Evolutionary conservation across 2,329 filamentous ascomycete species (phyloP), one percentile per base, ranked within the genome.

Genomic region (Neopestalotiopsis sp.): DNA sequence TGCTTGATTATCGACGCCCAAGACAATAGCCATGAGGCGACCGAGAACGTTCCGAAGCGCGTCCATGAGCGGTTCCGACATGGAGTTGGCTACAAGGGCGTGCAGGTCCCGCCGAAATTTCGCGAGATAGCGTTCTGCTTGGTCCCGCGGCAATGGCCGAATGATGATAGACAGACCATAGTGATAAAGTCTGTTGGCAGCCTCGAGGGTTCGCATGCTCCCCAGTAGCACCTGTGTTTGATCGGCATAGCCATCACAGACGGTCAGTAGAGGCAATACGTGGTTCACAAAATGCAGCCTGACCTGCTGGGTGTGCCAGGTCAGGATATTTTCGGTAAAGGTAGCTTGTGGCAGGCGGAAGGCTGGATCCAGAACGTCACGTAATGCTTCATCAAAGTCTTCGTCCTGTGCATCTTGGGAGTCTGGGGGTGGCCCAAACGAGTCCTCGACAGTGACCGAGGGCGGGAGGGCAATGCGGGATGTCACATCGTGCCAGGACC

Each of bases 11-110:
- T 76, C 62, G 34, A 70, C 74, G 2, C 81, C 81, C 13, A 90
- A 83, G 73, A 90, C 78, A 72, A 78, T 79, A 64, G 81, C 83
- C 68, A 88, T 83, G n/a, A 88, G 81, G 65, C 84, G 82, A 13
- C 81, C 81, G 60, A 93, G 75, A 49, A 91, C 86, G 57, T 79
- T 81, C 57, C 83, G 84, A 30, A 93, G 77, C 1, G 89, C 86
- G 62, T 81, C 80, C 45, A 85, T 82, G 63, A 92, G 81, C 4
- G 84, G 81, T 49, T 81, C 81, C 2, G 86, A 86, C 69, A 89
- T 83, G 10, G 90, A 90, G 76, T 91, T 91, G 59, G 88, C 86
- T 71, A 93, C 85, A 28, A 92, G 83, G 28, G 90, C 89, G 74
- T 91, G 86, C 12, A 93, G 78, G 71, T 93, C 90, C 63, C 86